A percentile compares a stretch with the other conserved stretches of the same genome.
These are phyloP conservation scores for Penicillium sp. DNA, from an alignment of 2,329 filamentous ascomycete genomes.

Conservation along the genomic window DNA sequence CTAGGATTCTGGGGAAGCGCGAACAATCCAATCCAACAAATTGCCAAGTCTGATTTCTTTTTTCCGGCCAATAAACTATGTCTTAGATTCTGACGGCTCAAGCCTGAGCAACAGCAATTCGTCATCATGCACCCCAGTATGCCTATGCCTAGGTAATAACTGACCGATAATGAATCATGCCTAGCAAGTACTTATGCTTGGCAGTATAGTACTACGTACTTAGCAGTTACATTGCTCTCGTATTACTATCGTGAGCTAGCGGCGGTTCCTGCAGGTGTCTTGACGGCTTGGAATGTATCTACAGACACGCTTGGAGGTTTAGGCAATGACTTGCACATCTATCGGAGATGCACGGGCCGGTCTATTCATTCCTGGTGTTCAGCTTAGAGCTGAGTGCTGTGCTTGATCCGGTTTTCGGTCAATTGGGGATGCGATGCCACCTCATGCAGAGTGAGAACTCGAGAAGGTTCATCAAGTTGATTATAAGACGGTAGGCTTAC, in stretches of 20 bases:
- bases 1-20: too few species aligned
- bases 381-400: too few species aligned
- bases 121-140: background rate
- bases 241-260: background rate
- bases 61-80: too few species aligned
- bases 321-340: background rate
- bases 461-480: too few species aligned
- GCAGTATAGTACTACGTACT: background rate
- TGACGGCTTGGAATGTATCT: background rate
- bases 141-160: background rate
- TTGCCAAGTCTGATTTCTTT: too few species aligned
- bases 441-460: background rate
- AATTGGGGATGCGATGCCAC: background rate
- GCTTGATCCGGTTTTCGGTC: background rate
- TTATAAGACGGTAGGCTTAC: too few species aligned
- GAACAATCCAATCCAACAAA: too few species aligned
- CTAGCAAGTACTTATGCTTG: background rate
- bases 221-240: background rate
- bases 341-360: background rate
- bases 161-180: too few species aligned
- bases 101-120: background rate
- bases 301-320: background rate
- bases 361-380: too few species aligned
- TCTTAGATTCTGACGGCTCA: too few species aligned
- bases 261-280: conserved; percentile 8